Percentiles rank a stretch among this genome's conserved stretches.
Conservation (phyloP, 257 asterid genomes). For the Nemophila menziesii region DNA sequence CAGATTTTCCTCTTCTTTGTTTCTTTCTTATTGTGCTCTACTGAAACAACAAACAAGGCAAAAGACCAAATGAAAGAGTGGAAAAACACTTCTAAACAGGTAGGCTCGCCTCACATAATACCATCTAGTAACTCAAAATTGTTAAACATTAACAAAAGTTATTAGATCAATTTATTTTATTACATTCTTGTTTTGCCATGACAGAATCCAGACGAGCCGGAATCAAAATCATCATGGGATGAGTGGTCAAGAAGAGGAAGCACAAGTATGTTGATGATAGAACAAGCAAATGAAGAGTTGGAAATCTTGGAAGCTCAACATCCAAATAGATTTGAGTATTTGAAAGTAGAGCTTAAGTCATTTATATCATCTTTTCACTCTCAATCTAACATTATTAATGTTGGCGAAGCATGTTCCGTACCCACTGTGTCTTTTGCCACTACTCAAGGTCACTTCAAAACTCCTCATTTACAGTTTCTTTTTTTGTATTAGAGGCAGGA, state of each 20-base stretch:
- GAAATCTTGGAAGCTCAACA: slow-evolving; percentile 42
- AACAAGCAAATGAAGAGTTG: slow-evolving; percentile 49
- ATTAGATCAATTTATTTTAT: too few species aligned
- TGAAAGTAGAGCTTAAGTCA: slow-evolving; percentile 40
- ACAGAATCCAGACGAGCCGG: not conserved
- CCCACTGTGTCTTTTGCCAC: slow-evolving; percentile 17
- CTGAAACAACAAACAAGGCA: too few species aligned
- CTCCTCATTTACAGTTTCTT: not conserved
- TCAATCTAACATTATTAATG: slow-evolving; percentile 4
- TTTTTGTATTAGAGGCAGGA: too few species aligned
- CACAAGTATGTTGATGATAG: slow-evolving; percentile 16
- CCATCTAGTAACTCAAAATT: too few species aligned
- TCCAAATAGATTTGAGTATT: slow-evolving; percentile 29
- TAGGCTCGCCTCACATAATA: too few species aligned
- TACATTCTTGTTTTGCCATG: too few species aligned
- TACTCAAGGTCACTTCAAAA: slow-evolving; percentile 32
- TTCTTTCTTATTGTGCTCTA: too few species aligned
- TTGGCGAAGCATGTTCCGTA: not conserved
- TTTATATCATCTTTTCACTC: slow-evolving; percentile 38
- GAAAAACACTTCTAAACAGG: too few species aligned
- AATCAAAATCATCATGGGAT: slow-evolving; percentile 1
- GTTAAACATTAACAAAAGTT: too few species aligned
- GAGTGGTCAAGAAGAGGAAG: not conserved
- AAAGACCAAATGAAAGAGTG: too few species aligned
- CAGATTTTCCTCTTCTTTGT: too few species aligned